A percentile compares a stretch with the other conserved stretches of the same genome.
Evolutionary conservation across 2,329 filamentous ascomycete species (phyloP).

Genomic region (Exophiala sp.): DNA sequence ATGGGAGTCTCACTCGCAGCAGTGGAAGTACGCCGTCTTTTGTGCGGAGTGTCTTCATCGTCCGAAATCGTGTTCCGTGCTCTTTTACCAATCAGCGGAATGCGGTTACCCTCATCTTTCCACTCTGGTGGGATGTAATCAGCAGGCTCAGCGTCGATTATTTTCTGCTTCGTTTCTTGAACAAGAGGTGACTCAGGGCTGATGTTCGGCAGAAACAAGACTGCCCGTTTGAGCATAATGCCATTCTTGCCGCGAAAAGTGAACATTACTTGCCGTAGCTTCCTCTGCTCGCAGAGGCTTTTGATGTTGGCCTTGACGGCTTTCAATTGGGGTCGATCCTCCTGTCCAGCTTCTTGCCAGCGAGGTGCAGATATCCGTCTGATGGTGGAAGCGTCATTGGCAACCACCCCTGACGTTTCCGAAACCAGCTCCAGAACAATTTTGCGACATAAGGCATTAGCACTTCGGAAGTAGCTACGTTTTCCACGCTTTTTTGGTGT

Average conservation of each 20-base stretch:
- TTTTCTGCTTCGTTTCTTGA: conserved; percentile 47
- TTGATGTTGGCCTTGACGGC: conserved; percentile 52
- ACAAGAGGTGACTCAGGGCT: conserved; percentile 45
- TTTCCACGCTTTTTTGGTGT: neutral
- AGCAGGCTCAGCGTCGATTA: conserved; percentile 45
- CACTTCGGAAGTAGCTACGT: neutral
- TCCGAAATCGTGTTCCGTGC: conserved; percentile 27
- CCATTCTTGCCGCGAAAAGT: conserved; percentile 48
- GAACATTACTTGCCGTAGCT: conserved; percentile 53
- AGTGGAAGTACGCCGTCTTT: conserved; percentile 12
- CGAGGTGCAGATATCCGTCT: conserved; percentile 20
- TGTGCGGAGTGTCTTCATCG: conserved; percentile 30
- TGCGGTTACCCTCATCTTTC: conserved; percentile 32
- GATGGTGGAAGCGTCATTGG: conserved; percentile 46
- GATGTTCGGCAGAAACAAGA: conserved; percentile 49
- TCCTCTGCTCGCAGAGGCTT: conserved; percentile 48
- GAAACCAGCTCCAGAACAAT: conserved; percentile 55
- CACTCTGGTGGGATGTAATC: conserved; percentile 44
- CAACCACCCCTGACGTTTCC: conserved; percentile 54
- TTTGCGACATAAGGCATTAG: conserved; percentile 32
- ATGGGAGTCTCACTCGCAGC: conserved; percentile 1
- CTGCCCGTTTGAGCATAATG: conserved; percentile 46
- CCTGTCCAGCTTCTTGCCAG: conserved; percentile 48
- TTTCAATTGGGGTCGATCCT: conserved; percentile 49
- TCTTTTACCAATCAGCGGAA: conserved; percentile 13